Evolutionary conservation across 805 yeast species (phyloP).

Genomic region (Candida adriatica): DNA sequence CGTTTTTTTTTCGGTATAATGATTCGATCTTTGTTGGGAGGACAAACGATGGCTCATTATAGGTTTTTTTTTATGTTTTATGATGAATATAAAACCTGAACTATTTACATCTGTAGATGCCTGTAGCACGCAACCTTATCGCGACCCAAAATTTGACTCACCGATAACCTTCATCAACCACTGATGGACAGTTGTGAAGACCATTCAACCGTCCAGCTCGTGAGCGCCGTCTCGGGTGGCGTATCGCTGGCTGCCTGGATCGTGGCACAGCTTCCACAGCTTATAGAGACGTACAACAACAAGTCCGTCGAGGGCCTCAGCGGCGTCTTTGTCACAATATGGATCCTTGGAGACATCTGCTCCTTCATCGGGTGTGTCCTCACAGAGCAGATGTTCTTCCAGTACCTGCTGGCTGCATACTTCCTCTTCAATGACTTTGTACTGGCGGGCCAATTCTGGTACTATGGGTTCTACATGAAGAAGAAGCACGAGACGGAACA

Average conservation of each 20-base stretch:
- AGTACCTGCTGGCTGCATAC: slow-evolving; percentile 62
- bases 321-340: slow-evolving; percentile 42
- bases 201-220: slow-evolving; percentile 9
- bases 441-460: slow-evolving; percentile 62
- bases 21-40: slow-evolving; percentile 21
- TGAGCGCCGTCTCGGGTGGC: slow-evolving; percentile 35
- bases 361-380: slow-evolving; percentile 64
- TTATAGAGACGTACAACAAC: slow-evolving; percentile 45
- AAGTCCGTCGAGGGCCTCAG: slow-evolving; percentile 57
- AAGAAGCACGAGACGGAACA: slow-evolving; percentile 26
- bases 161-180: no score
- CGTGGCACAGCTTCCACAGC: slow-evolving; percentile 50
- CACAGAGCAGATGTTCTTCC: slow-evolving; percentile 78
- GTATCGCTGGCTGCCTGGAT: slow-evolving; percentile 37
- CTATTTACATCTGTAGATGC: not conserved
- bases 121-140: no score
- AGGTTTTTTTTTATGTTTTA: slow-evolving; percentile 20
- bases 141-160: no score
- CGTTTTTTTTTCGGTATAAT: slow-evolving; percentile 20
- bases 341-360: slow-evolving; percentile 38
- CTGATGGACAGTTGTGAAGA: slow-evolving; percentile 10
- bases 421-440: slow-evolving; percentile 67
- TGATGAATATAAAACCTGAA: not conserved
- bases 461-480: slow-evolving; percentile 42
- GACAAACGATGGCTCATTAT: slow-evolving; percentile 20